Base-by-base conservation (phyloP, 345 rosid species). In the Rhodomyrtus tomentosa region DNA sequence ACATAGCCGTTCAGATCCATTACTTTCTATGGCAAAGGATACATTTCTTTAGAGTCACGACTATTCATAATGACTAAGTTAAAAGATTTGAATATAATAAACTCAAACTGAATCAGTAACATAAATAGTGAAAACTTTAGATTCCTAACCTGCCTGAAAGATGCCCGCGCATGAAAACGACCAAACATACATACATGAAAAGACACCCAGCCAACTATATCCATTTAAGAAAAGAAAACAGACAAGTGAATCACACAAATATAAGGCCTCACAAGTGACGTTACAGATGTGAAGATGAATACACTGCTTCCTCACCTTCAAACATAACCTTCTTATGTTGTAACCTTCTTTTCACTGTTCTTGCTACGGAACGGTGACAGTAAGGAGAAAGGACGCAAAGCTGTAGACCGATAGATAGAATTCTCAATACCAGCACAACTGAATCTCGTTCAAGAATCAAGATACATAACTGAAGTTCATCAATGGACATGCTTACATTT, bases 301-400 rank as follows among this genome's bases (percentile, higher is more conserved):
- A 81, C 62, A 32, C 42, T 32, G 45, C 85, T 80, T 40, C 85
- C 86, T 72, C 68, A 15, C 86, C 72, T 68, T 80, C 79, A 87
- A 79, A 84, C 24, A 13, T 38, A 50, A 49, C 84, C 84, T 55
- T 72, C 45, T 90, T 87, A 90, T 22, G 87, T 59, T 42, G 88
- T 85, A 55, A 54, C 68, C 91, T 93, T 94, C 89, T 94, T 94
- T 83, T 91, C 96, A 83, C 88, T 87, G 55, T 48, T 88, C 93
- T 94, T 96, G 93, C 94, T 95, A 88, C 94, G 91, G 90, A 96
- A 96, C 10, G 98, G 95, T 7, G 96, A 93, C 74, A 94, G 81
- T 86, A 95, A 82, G 54, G 98, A 92, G 89, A 96, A 94, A 79
- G 89, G 90, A 85, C 97, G 98, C 83, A 95, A 95, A 90, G 96